Base-by-base conservation (phyloP, 2,329 filamentous ascomycete genomes). In the Mycosphaerella sp. region DNA sequence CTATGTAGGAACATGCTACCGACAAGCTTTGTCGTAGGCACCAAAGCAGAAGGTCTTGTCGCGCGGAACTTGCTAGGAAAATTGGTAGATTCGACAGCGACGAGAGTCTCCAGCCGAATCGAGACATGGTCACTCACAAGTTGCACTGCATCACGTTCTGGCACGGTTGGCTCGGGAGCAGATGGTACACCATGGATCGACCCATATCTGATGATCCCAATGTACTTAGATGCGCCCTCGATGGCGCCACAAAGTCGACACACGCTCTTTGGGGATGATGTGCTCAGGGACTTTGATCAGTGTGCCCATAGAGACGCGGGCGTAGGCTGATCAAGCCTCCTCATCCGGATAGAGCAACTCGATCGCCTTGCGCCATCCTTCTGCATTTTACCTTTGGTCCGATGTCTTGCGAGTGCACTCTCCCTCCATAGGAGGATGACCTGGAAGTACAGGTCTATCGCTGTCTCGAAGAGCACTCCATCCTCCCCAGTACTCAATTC, bases 401-500 rank as follows among this genome's bases (percentile, higher is more conserved):
- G 2, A 32, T 35, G 4, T 32, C 5, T 6, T 41, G 27, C 45
- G 32, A 44, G 3, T 46, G 32, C 13, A 44, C 7, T 9, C 10
- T 12, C 4, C 50, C 50, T 6, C 50, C 52, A 54, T 5, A 54
- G 40, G 10, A 57, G 34, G 4, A 59, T 14, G 39, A 62, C 61
- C 25, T 45, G 32, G 44, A 60, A 60, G 44, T 61, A 62, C 21
- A 62, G 18, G 14, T 55, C 59, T 7, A 46, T 44, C 12, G 55
- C 53, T n/a, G 58, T 41, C 41, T 59, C 35, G 12, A 63, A 50
- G 27, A 58, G 41, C 16, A 63, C 41, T 17, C 59, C 55, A 12
- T 56, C 51, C 5, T 55, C 39, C 30, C 10, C 30, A n/a, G 30
- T 34, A 4, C 10, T n/a, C 6, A 34, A 34, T 34, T 34, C 30